A percentile compares a stretch with the other conserved stretches of the same genome.
phyloP scores from a whole-genome alignment of 169 alveolate genomes.

The Nephromyces sp. region DNA sequence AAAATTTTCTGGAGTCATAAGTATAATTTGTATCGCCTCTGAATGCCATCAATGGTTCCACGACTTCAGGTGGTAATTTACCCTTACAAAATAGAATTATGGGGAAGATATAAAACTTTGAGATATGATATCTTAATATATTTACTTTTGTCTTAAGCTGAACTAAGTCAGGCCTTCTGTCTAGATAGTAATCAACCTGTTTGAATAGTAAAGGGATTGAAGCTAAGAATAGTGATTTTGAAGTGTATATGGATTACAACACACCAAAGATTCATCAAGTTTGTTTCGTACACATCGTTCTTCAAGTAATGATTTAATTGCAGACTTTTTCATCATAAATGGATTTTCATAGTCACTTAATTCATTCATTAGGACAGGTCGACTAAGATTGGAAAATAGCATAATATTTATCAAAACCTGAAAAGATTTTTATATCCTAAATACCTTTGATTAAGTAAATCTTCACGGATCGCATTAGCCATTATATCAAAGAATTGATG shows the following conservation, averaged over 20 bases:
- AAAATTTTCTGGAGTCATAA: constrained; percentile 23
- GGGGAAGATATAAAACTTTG: background rate
- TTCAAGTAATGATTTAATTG: constrained; percentile 22
- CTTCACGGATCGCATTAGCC: constrained; percentile 29
- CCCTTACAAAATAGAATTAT: constrained; percentile 27
- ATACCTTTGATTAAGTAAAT: constrained; percentile 33
- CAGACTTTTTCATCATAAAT: constrained; percentile 36
- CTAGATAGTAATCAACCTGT: background rate
- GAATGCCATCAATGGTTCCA: constrained; percentile 40
- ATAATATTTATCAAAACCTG: background rate
- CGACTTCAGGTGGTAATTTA: constrained; percentile 38
- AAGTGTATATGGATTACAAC: no score
- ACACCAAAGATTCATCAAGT: constrained; percentile 34
- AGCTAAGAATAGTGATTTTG: no score
- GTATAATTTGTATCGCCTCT: constrained; percentile 22
- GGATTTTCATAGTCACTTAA: constrained; percentile 37
- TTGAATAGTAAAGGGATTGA: no score
- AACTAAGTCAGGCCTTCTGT: background rate
- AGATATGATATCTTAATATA: background rate
- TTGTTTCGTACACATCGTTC: constrained; percentile 32
- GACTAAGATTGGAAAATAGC: constrained; percentile 21
- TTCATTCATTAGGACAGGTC: constrained; percentile 38
- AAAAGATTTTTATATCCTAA: background rate
- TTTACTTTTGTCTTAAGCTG: background rate
- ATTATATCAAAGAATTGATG: constrained; percentile 24